Evolutionary conservation across 257 asterid species (phyloP), one percentile per base, ranked within the genome.

Genomic region (Pogostemon cablin): DNA sequence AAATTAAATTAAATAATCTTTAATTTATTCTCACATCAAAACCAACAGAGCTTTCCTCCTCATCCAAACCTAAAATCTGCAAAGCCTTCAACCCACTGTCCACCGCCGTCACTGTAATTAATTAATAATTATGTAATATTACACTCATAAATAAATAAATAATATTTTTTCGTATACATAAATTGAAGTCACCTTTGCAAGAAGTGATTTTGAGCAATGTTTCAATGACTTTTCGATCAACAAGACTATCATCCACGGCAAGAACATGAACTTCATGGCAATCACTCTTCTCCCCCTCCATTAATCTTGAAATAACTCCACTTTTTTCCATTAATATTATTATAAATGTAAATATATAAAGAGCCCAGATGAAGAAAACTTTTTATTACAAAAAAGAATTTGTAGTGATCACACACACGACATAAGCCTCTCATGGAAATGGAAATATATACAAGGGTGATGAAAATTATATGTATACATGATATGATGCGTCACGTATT

Each of bases 41-140:
- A 10, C 79, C 86, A 73, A 75, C 83, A 50, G 91, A 75, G 25
- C 44, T 80, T 71, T 80, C 80, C 70, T 88, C 95, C 42, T 82
- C 89, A 72, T 90, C 88, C 79, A 88, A 78, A 55, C 95, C 97
- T 11, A 90, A 78, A 83, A 81, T 83, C 62, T 90, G 90, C 75
- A 90, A 76, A 74, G 96, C 96, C 71, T 90, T 88, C 47, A 77
- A 81, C 55, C 95, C 96, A 80, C 96, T 90, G 55, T 90, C 96
- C 80, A 90, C 95, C 34, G 87, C 84, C 62, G 96, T 90, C 62
- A 90, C 97, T 90, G 86, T 37, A 4, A 50, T 25, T 25, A 25
- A 25, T 25, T 46, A 77, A 61, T 7, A 69, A 3, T 50, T 9
- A 2, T 25, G 20, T 1, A 44, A 20, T 46, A 25, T 25, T 25